Conservation (phyloP, 345 rosid species). For the Viola odorata region DNA sequence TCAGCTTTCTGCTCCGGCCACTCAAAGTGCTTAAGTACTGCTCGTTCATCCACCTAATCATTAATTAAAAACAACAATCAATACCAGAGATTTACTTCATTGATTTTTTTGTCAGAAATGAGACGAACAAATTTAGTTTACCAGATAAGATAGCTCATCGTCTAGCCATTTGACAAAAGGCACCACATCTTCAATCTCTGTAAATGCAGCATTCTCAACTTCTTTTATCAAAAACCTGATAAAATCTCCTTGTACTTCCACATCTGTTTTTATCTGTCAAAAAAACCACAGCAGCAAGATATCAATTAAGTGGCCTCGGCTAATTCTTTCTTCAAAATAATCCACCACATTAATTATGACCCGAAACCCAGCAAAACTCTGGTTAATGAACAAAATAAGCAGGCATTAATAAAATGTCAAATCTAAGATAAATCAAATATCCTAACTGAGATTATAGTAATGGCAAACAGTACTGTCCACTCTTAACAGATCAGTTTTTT, state of each 20-base stretch:
- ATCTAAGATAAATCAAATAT: too few relatives aligned
- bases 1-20: constrained; percentile 98
- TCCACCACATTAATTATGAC: too few relatives aligned
- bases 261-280: constrained; percentile 88
- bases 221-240: constrained; percentile 80
- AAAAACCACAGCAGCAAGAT: background rate
- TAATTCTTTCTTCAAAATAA: too few relatives aligned
- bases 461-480: background rate
- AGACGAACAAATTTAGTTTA: constrained; percentile 12
- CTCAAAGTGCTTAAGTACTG: constrained; percentile 77
- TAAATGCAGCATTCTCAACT: constrained; percentile 74
- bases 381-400: background rate
- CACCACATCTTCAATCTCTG: constrained; percentile 80
- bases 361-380: background rate
- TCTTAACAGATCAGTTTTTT: background rate
- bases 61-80: background rate
- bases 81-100: too few relatives aligned
- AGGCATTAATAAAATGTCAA: background rate
- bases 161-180: constrained; percentile 97
- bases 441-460: too few relatives aligned
- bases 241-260: constrained; percentile 92
- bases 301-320: too few relatives aligned
- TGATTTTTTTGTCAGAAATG: background rate
- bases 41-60: constrained; percentile 80
- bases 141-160: constrained; percentile 88